A percentile compares a stretch with the other conserved stretches of the same genome.
phyloP scores from a whole-genome alignment of 2,329 filamentous ascomycete species.

The Microsporum audouinii region DNA sequence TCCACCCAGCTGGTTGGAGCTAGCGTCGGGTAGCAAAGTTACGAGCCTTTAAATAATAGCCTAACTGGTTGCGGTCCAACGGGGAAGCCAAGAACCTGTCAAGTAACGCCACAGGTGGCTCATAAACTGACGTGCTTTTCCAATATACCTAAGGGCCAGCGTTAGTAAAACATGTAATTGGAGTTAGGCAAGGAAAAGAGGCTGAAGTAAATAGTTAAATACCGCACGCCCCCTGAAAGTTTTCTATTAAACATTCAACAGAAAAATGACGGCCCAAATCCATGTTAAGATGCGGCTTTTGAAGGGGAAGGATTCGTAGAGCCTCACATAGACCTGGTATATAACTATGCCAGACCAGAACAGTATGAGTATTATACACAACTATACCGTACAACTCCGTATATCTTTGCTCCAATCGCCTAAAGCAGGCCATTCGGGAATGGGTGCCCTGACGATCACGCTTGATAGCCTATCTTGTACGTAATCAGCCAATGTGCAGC shows the following conservation, averaged over 20 bases:
- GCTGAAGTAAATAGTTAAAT: too few relatives aligned
- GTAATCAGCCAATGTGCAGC: background rate
- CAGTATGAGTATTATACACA: too few relatives aligned
- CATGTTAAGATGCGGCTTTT: background rate
- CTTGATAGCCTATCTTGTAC: background rate
- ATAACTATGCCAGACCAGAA: background rate
- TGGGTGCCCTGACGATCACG: background rate
- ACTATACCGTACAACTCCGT: too few relatives aligned
- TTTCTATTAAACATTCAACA: background rate
- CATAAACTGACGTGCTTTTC: background rate
- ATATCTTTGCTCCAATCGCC: background rate
- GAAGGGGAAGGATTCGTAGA: background rate
- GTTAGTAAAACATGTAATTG: too few relatives aligned
- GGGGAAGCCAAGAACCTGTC: background rate
- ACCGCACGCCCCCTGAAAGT: background rate
- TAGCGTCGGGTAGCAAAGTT: background rate
- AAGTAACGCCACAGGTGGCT: background rate
- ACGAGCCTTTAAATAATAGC: background rate
- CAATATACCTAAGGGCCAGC: too few relatives aligned
- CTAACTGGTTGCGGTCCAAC: background rate
- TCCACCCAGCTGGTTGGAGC: background rate
- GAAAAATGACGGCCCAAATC: background rate
- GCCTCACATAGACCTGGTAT: background rate
- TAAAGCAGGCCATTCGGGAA: background rate
- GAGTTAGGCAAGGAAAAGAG: too few relatives aligned